Base-by-base conservation (phyloP, 139 green algal species). In the Micractinium conductrix region DNA sequence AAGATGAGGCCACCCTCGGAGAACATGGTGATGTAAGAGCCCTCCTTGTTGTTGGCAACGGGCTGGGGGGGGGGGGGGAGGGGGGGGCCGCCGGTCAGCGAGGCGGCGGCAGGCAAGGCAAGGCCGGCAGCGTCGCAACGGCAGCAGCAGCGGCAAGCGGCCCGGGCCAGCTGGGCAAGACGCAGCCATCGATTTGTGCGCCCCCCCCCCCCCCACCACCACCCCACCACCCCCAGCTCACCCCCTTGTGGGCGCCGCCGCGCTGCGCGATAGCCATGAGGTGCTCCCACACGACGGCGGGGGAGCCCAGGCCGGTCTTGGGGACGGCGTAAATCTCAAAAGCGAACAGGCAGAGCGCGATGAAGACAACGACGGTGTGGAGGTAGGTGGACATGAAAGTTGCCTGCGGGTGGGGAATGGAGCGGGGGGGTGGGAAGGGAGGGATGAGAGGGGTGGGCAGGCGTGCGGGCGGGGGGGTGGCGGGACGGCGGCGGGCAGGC, bases 11-110 rank as follows among this genome's bases (percentile, higher is more conserved):
- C 96, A 24, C 91, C 91, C 75, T 93, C 86, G 69, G 89, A 96
- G 44, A 96, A 92, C 94, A 98, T 98, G 88, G 96, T 98, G 17
- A 98, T 70, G 88, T 96, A 97, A 28, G 91, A 95, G 67, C 95
- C 96, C 28, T 88, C 76, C 84, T 92, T 91, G 93, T 98, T 98
- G 87, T 93, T 86, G 0, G 43, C 79, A 0, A 98, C 94, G 4
- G 96, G 90, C 37, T n/a, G n/a, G n/a, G n/a, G n/a, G n/a, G n/a
- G n/a, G n/a, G n/a, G n/a, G n/a, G n/a, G n/a, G n/a, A n/a, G n/a
- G n/a, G n/a, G n/a, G n/a, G n/a, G n/a, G n/a, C n/a, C n/a, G n/a
- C n/a, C n/a, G n/a, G n/a, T n/a, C n/a, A n/a, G n/a, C n/a, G n/a
- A n/a, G n/a, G n/a, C n/a, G n/a, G n/a, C n/a, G n/a, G n/a, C n/a